phyloP scores from a whole-genome alignment of 2,329 filamentous ascomycete genomes.

The Alternaria atra region DNA sequence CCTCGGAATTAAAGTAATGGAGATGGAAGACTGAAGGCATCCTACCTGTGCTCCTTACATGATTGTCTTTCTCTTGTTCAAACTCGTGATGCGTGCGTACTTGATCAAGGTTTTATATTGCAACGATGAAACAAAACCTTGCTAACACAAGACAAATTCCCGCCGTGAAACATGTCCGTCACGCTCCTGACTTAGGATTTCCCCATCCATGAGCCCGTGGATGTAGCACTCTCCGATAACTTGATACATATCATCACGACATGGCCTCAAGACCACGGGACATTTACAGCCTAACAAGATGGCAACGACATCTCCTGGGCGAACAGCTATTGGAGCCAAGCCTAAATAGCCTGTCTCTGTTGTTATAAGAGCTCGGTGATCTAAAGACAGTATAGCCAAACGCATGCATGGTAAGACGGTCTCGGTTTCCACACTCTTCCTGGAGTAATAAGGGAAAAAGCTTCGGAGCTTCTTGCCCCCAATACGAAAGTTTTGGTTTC shows the following conservation, averaged over 20 bases:
- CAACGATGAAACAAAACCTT: neutral
- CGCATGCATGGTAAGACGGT: neutral
- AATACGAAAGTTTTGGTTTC: neutral
- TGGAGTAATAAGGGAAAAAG: too few species aligned
- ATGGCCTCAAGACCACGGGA: neutral
- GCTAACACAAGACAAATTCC: neutral
- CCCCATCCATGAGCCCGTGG: neutral
- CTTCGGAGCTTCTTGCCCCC: neutral
- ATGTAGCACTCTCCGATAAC: neutral
- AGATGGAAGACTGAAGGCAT: too few species aligned
- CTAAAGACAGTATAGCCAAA: neutral
- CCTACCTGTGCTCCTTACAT: too few species aligned
- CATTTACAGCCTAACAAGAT: neutral
- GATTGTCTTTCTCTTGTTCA: too few species aligned
- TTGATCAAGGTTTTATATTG: too few species aligned
- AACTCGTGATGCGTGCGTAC: too few species aligned
- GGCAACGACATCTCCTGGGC: neutral
- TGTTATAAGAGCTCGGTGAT: neutral
- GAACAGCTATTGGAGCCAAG: neutral
- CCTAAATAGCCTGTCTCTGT: neutral
- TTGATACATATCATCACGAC: neutral
- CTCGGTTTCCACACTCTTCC: rapidly evolving
- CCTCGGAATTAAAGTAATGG: too few species aligned
- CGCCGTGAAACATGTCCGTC: too few species aligned
- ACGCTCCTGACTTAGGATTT: neutral